Evolutionary conservation across 257 asterid genomes (phyloP), one percentile per base, ranked within the genome.

Genomic region (Gentiana dahurica): DNA sequence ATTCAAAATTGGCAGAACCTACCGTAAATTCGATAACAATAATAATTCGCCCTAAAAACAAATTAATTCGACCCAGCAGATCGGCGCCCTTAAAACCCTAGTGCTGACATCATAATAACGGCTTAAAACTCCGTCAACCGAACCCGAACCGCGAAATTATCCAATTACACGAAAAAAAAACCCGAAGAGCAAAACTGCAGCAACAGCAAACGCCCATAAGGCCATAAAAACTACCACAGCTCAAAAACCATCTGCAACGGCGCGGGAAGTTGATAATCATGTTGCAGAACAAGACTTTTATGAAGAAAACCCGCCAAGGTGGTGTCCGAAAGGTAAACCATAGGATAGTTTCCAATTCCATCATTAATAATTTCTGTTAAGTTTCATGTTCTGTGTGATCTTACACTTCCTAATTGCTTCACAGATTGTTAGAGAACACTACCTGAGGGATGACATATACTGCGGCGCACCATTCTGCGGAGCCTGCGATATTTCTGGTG

Each of bases 381-480:
- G 5, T 41, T 2, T 41, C 6, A 5, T 4, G 46, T 10, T 1
- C 8, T 41, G 46, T 4, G 46, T 4, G 3, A 10, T 5, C 6
- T 41, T 41, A 41, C 46, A 41, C 9, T 10, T 41, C 9, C 9
- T 7, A 3, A 46, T 34, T 57, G 54, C 10, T 48, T 64, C 55
- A 34, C 74, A 90, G 98, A 90, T 78, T 37, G 95, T 92, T 51
- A 77, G 95, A 43, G 99, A 92, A 63, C 97, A 88, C 66, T 92
- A 92, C 61, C 65, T 92, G 61, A 73, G 99, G 60, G 99, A 92
- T 69, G 99, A 92, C 61, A 83, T 92, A 49, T 83, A 75, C 33
- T 92, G 99, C n/a, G 97, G 99, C 35, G 94, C 85, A 12, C 80
- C 91, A 3, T 80, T 83, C 49, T 92, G 99, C 78, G 81, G 77